Percentiles rank a stretch among this genome's conserved stretches.
Evolutionary conservation across 2,329 filamentous ascomycete species (phyloP).

Genomic region (Lomentospora prolificans): DNA sequence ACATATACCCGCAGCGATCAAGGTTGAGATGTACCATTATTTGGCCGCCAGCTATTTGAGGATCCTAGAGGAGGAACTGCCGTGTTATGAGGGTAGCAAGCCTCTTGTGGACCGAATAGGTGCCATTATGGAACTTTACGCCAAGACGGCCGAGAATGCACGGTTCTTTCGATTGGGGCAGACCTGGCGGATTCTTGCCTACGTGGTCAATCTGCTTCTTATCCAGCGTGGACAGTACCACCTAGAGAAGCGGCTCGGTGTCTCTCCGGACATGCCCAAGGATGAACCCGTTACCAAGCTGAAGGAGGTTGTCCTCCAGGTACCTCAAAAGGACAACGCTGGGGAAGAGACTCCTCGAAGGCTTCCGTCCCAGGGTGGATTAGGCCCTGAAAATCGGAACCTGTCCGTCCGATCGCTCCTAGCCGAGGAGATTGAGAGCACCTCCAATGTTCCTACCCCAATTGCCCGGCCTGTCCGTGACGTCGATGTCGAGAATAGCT

Average conservation of each 20-base stretch:
- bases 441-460: conserved; percentile 52
- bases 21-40: conserved; percentile 44
- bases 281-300: background rate
- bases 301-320: background rate
- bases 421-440: conserved; percentile 49
- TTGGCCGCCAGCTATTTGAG: conserved; percentile 48
- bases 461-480: conserved; percentile 40
- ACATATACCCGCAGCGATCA: conserved; percentile 40
- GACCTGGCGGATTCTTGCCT: conserved; percentile 53
- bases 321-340: background rate
- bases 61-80: conserved; percentile 39
- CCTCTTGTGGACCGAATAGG: conserved; percentile 37
- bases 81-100: conserved; percentile 20
- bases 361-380: background rate
- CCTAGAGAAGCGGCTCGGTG: conserved; percentile 31
- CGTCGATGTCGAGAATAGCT: conserved; percentile 17
- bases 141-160: conserved; percentile 44
- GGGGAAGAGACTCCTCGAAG: conserved; percentile 3
- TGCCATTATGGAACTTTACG: conserved; percentile 45
- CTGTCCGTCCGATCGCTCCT: conserved; percentile 33
- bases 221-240: conserved; percentile 47
- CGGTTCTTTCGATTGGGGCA: conserved; percentile 52
- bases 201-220: conserved; percentile 44
- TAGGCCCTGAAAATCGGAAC: conserved; percentile 10
- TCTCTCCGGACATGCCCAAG: background rate